These are phyloP conservation scores for Vaccinium myrtillus DNA, from an alignment of 148 eudicot genomes.

Conservation along the genomic window DNA sequence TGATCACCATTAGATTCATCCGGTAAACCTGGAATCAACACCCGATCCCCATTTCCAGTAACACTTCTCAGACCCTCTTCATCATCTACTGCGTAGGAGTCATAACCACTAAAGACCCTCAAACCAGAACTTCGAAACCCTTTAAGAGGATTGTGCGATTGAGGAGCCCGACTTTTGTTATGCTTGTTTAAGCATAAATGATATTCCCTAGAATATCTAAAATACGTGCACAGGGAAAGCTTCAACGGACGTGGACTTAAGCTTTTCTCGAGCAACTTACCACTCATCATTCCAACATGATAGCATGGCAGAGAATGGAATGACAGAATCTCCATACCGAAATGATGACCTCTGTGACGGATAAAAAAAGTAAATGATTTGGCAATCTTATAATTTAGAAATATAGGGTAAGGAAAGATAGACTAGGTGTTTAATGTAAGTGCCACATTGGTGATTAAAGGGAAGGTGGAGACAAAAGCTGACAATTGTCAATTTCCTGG, in stretches of 20 bases:
- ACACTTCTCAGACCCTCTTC: slow-evolving; percentile 33
- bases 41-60: slow-evolving; percentile 30
- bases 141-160: slow-evolving; percentile 23
- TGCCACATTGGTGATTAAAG: not conserved
- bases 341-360: slow-evolving; percentile 31
- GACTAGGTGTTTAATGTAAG: not conserved
- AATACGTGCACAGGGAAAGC: slow-evolving; percentile 13
- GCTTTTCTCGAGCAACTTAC: slow-evolving; percentile 28
- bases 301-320: slow-evolving; percentile 41
- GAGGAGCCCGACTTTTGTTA: slow-evolving; percentile 14
- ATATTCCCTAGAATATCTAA: slow-evolving; percentile 18
- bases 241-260: slow-evolving; percentile 6
- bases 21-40: slow-evolving; percentile 72
- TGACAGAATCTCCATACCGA: slow-evolving; percentile 58
- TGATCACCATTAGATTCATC: slow-evolving; percentile 56
- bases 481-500: not conserved
- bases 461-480: not conserved
- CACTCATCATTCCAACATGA: slow-evolving; percentile 26
- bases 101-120: slow-evolving; percentile 38
- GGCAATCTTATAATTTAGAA: not conserved
- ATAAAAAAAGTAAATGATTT: slow-evolving; percentile 14
- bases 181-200: slow-evolving; percentile 23
- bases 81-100: slow-evolving; percentile 45
- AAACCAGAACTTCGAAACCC: slow-evolving; percentile 31
- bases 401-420: not conserved